Evolutionary conservation across 2,329 filamentous ascomycete genomes (phyloP).

Genomic region (Dothidotthia symphoricarpi): DNA sequence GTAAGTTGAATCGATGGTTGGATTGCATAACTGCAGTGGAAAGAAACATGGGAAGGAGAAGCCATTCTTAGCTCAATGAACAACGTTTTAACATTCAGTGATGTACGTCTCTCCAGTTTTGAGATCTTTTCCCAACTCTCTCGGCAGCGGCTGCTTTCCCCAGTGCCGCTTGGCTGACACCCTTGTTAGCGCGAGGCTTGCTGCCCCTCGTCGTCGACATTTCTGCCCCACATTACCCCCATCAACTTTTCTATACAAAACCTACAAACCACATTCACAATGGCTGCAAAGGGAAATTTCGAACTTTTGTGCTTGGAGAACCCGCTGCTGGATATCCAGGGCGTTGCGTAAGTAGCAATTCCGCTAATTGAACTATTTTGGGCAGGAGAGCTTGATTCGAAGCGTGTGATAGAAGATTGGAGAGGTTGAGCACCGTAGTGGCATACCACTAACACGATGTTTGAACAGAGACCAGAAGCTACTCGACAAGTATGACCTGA

Average conservation of each 20-base stretch:
- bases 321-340: constrained; percentile 96
- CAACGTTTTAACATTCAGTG: too few species aligned
- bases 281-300: constrained; percentile 77
- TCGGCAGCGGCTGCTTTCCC: constrained; percentile 5
- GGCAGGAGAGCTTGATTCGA: background rate
- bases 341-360: constrained; percentile 55
- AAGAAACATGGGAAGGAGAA: too few species aligned
- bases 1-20: too few species aligned
- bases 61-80: too few species aligned
- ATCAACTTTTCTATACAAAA: constrained; percentile 14
- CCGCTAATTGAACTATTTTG: background rate
- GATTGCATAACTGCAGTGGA: too few species aligned
- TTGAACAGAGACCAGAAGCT: constrained; percentile 71
- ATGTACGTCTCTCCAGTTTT: too few species aligned
- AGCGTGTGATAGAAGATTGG: background rate
- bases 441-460: constrained; percentile 21
- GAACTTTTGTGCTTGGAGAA: constrained; percentile 94
- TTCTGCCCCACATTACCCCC: constrained; percentile 18
- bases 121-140: background rate
- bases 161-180: constrained; percentile 1
- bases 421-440: constrained; percentile 12
- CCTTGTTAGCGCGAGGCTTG: constrained; percentile 14
- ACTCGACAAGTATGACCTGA: constrained; percentile 88
- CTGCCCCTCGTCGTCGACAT: constrained; percentile 17
- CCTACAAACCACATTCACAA: constrained; percentile 45